Percentiles rank a stretch among this genome's conserved stretches.
phyloP scores from a whole-genome alignment of 176 grass and related monocot genomes.

The Zoysia japonica region DNA sequence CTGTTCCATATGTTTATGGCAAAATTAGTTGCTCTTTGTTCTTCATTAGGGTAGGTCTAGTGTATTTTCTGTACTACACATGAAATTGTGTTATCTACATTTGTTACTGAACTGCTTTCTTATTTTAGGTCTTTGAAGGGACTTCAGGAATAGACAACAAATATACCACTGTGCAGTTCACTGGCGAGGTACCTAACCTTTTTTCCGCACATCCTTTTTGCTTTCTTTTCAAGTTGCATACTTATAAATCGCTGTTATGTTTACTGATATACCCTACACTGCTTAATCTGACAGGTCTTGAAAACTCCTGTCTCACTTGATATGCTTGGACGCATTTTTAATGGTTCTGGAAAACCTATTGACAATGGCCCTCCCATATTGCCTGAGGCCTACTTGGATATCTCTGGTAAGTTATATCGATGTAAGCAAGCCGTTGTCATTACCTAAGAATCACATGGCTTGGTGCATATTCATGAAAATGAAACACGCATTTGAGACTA shows the following conservation, averaged over 20 bases:
- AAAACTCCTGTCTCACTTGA: slow-evolving; percentile 98
- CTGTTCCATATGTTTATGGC: slow-evolving; percentile 15
- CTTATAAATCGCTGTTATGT: neutral
- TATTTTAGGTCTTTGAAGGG: slow-evolving; percentile 90
- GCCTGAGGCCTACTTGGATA: slow-evolving; percentile 96
- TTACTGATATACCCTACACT: neutral
- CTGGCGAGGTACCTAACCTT: slow-evolving; percentile 72
- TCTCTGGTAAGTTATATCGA: slow-evolving; percentile 73
- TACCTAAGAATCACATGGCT: too few relatives aligned
- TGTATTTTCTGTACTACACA: too few relatives aligned
- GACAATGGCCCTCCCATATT: slow-evolving; percentile 96
- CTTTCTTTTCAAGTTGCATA: neutral
- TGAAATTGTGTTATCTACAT: neutral
- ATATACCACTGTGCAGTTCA: slow-evolving; percentile 98
- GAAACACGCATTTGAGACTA: neutral
- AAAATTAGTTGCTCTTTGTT: neutral
- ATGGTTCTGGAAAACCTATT: slow-evolving; percentile 99
- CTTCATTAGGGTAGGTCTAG: neutral
- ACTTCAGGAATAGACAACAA: slow-evolving; percentile 99
- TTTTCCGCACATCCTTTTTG: neutral
- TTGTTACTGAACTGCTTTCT: slow-evolving; percentile 9
- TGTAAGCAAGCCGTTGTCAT: too few relatives aligned
- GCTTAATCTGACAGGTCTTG: slow-evolving; percentile 61
- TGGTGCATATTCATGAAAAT: too few relatives aligned
- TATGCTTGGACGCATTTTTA: slow-evolving; percentile 99